Conservation (phyloP, 1,284 basidiomycete genomes). For the Pascua guehoae region DNA sequence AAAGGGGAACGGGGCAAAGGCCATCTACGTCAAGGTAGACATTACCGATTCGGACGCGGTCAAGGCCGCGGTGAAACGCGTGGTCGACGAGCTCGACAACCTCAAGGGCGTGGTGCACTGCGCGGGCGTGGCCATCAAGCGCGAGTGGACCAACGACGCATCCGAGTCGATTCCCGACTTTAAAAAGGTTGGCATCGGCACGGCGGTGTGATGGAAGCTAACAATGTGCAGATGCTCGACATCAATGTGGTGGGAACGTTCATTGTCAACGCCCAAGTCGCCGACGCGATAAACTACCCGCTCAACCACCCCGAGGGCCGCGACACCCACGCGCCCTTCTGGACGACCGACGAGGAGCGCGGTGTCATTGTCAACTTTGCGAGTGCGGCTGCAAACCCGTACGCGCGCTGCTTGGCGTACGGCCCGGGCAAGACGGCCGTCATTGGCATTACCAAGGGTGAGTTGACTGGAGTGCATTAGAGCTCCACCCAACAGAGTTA, state of each 20-base stretch:
- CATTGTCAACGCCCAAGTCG: slow-evolving; percentile 39
- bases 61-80: slow-evolving; percentile 24
- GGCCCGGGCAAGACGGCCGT: slow-evolving; percentile 43
- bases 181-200: slow-evolving; percentile 24
- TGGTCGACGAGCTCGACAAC: slow-evolving; percentile 26
- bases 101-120: slow-evolving; percentile 41
- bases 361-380: slow-evolving; percentile 47
- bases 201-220: background rate
- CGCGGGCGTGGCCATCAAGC: slow-evolving; percentile 39
- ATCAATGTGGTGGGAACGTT: slow-evolving; percentile 44
- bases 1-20: slow-evolving; percentile 1
- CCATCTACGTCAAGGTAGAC: slow-evolving; percentile 31
- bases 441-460: slow-evolving; percentile 35
- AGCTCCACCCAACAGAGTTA: no score
- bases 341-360: slow-evolving; percentile 38
- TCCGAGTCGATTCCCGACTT: slow-evolving; percentile 39
- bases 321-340: slow-evolving; percentile 29
- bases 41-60: slow-evolving; percentile 35
- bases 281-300: slow-evolving; percentile 43
- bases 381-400: slow-evolving; percentile 35
- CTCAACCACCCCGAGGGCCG: slow-evolving; percentile 29
- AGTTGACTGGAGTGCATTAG: no score
- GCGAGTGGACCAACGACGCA: slow-evolving; percentile 39
- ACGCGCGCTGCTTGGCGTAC: slow-evolving; percentile 39
- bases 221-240: slow-evolving; percentile 31